A percentile compares a stretch with the other conserved stretches of the same genome.
Evolutionary conservation across 768 basidiomycete species (phyloP).

Genomic region (Kwoniella mangroviensis): DNA sequence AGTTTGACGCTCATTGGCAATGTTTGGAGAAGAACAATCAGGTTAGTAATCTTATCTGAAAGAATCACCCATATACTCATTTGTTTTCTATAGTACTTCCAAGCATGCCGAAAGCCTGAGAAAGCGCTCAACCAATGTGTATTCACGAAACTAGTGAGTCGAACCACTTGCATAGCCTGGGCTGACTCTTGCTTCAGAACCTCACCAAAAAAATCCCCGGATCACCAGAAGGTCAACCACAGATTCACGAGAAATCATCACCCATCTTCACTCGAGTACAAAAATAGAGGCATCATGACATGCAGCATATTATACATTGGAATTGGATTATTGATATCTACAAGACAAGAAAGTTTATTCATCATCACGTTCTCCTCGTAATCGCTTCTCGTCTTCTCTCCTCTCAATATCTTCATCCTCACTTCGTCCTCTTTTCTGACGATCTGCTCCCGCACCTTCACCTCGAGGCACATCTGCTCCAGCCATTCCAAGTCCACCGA

Average conservation of each 20-base stretch:
- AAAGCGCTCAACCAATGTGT: constrained; percentile 87
- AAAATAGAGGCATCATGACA: constrained; percentile 63
- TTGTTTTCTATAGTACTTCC: constrained; percentile 70
- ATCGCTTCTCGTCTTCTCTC: constrained; percentile 46
- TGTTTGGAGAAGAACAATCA: constrained; percentile 96
- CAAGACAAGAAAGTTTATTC: constrained; percentile 18
- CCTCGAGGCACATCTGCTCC: constrained; percentile 51
- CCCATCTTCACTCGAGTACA: constrained; percentile 83
- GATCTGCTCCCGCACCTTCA: constrained; percentile 29
- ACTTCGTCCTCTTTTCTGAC: constrained; percentile 46
- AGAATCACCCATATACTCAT: background rate
- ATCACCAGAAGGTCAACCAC: constrained; percentile 75
- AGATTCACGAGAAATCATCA: constrained; percentile 83
- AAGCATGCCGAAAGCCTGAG: constrained; percentile 85
- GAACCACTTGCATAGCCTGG: too few species aligned
- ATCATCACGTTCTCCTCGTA: constrained; percentile 49
- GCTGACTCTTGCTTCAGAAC: constrained; percentile 65
- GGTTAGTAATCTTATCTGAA: constrained; percentile 61
- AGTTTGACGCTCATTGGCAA: constrained; percentile 90
- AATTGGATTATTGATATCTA: constrained; percentile 7
- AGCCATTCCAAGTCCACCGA: constrained; percentile 44
- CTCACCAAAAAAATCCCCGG: constrained; percentile 90
- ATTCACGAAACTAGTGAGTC: constrained; percentile 87
- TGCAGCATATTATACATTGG: constrained; percentile 28
- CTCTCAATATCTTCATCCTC: constrained; percentile 48